Evolutionary conservation across 139 green algal genomes (phyloP).

Genomic region (Dunaliella sp.): DNA sequence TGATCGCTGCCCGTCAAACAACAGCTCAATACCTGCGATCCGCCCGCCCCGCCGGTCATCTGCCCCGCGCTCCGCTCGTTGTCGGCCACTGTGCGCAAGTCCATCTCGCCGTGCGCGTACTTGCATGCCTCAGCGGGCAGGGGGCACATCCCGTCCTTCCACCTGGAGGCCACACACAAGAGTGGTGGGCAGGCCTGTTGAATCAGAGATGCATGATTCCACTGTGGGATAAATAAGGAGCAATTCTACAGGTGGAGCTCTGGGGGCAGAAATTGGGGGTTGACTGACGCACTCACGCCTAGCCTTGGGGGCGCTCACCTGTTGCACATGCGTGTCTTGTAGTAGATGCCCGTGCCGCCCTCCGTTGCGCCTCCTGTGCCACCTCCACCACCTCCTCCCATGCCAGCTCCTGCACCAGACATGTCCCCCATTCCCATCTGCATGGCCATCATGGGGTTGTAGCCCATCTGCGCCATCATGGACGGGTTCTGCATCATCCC

Average conservation of each 20-base stretch:
- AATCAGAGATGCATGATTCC: too few relatives aligned
- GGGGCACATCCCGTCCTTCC: slow-evolving; percentile 46
- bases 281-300: too few relatives aligned
- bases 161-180: too few relatives aligned
- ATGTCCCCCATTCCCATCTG: not conserved
- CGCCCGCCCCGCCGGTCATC: not conserved
- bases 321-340: slow-evolving; percentile 53
- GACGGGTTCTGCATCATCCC: not conserved
- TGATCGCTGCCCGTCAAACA: too few relatives aligned
- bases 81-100: slow-evolving; percentile 30
- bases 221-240: too few relatives aligned
- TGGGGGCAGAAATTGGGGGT: too few relatives aligned
- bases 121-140: slow-evolving; percentile 39
- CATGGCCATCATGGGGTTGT: not conserved
- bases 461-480: not conserved
- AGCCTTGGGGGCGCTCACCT: slow-evolving; percentile 42
- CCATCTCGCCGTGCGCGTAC: slow-evolving; percentile 53
- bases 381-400: not conserved
- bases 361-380: not conserved
- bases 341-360: slow-evolving; percentile 18
- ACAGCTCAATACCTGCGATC: not conserved
- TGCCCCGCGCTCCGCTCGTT: not conserved
- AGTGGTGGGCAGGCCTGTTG: too few relatives aligned
- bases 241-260: too few relatives aligned
- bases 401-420: slow-evolving; percentile 1